These are phyloP conservation scores for Beta vulgaris DNA, from an alignment of 148 eudicot species.

Conservation along the genomic window DNA sequence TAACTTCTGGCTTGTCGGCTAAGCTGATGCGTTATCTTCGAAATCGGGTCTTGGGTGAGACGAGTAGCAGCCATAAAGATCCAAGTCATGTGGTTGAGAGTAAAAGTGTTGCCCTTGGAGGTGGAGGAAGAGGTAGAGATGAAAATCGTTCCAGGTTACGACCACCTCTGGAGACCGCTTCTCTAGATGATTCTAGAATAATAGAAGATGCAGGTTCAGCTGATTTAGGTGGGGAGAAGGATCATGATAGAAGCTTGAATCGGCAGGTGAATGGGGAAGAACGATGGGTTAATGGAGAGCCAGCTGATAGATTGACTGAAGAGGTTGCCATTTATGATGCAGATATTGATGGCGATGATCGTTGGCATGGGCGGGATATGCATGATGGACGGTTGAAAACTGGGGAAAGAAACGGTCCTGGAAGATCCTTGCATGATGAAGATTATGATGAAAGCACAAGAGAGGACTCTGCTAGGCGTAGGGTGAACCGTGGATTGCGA, in stretches of 20 bases:
- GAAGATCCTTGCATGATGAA: constrained; percentile 51
- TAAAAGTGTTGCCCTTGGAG: constrained; percentile 42
- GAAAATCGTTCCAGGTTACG: constrained; percentile 63
- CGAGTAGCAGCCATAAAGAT: constrained; percentile 53
- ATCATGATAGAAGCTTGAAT: constrained; percentile 40
- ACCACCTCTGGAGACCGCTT: constrained; percentile 49
- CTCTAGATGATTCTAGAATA: constrained; percentile 52
- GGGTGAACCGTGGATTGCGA: constrained; percentile 46
- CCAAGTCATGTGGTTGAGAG: constrained; percentile 41
- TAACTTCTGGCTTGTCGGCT: constrained; percentile 85
- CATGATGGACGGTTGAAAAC: constrained; percentile 49
- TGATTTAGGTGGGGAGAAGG: constrained; percentile 43
- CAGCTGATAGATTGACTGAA: constrained; percentile 40
- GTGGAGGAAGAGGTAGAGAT: constrained; percentile 55
- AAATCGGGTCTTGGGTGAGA: constrained; percentile 64
- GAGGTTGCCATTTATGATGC: constrained; percentile 36
- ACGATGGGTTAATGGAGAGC: constrained; percentile 38
- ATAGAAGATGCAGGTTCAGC: constrained; percentile 48
- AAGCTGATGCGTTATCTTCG: constrained; percentile 95
- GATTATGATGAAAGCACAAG: constrained; percentile 54
- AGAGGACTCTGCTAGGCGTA: constrained; percentile 59
- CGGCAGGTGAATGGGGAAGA: constrained; percentile 41
- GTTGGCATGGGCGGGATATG: constrained; percentile 47
- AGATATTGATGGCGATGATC: constrained; percentile 50
- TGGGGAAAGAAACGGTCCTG: constrained; percentile 44